Conservation (phyloP, 2,329 filamentous ascomycete genomes). For the Xylariales sp. region DNA sequence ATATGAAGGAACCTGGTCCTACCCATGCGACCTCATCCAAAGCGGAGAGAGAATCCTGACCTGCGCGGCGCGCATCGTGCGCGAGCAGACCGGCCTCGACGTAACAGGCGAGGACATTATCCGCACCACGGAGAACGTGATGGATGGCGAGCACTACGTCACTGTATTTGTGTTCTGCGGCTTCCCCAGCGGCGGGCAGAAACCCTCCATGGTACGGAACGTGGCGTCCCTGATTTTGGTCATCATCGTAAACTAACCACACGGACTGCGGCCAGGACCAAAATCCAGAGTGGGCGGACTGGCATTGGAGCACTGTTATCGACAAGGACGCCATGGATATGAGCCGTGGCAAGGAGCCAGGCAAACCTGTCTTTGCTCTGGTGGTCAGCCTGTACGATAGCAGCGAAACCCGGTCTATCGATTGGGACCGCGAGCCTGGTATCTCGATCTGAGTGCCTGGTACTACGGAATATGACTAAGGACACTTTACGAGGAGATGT, state of each 20-base stretch:
- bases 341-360: conserved; percentile 4
- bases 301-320: conserved; percentile 18
- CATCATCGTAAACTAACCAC: conserved; percentile 11
- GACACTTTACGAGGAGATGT: neutral
- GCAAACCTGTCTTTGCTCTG: conserved; percentile 20
- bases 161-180: conserved; percentile 24
- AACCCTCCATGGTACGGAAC: conserved; percentile 4
- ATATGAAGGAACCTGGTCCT: conserved; percentile 24
- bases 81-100: conserved; percentile 25
- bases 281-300: conserved; percentile 10
- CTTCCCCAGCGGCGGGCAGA: neutral
- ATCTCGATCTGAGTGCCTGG: neutral
- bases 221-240: neutral
- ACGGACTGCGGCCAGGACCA: neutral
- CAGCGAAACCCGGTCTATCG: conserved; percentile 8
- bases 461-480: neutral
- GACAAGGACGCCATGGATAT: neutral
- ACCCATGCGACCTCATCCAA: conserved; percentile 25
- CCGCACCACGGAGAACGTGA: conserved; percentile 25
- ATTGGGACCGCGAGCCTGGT: conserved; percentile 23
- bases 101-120: conserved; percentile 16
- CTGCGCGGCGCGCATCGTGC: conserved; percentile 20
- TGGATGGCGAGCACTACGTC: conserved; percentile 25
- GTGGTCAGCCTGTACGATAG: conserved; percentile 16
- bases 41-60: conserved; percentile 19